Evolutionary conservation across 768 basidiomycete species (phyloP), one percentile per base, ranked within the genome.

Genomic region (Phaffia australis): DNA sequence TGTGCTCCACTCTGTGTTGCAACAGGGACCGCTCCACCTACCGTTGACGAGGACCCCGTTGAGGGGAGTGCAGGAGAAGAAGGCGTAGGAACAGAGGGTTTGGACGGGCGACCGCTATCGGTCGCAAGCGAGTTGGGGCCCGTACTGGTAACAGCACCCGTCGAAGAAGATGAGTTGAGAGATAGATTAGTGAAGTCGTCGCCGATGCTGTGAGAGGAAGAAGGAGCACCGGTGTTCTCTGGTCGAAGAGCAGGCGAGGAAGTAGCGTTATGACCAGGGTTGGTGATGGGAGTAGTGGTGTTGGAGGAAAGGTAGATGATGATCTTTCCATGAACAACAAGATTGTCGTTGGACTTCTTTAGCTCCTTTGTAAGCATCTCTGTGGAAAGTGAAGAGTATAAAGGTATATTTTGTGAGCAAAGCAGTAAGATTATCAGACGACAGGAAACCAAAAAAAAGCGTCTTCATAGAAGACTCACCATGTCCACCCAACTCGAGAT

Each of bases 291-390:
- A 71, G 86, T 84, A 66, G 79, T 82, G 74, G 89, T 81, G 74
- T 97, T 93, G 58, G 95, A 97, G 21, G 91, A 93, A 48, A 99
- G 82, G 77, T 94, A 92, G 71, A 98, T 84, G 76, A 97, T 93
- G 71, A 99, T 83, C 78, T 97, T 97, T 56, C 95, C 95, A 73
- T 98, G 92, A 3, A 99, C 95, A 57, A 92, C 88, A 30, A 95
- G 84, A 75, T 95, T 93, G 77, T 99, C 95, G 72, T 94, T 95
- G n/a, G 93, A 97, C 78, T 94, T 94, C 80, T 97, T 95, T 72
- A 99, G 80, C 74, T 98, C 95, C 71, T 93, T 77, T 0, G 94
- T 97, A 59, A 98, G 83, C 86, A 95, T 95, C 81, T 98, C 95
- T 92, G 74, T 61, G 56, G 1, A 15, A 30, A 42, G 9, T 3